These are phyloP conservation scores for Candolleomyces efflorescens DNA, from an alignment of 768 basidiomycete species.

Conservation along the genomic window DNA sequence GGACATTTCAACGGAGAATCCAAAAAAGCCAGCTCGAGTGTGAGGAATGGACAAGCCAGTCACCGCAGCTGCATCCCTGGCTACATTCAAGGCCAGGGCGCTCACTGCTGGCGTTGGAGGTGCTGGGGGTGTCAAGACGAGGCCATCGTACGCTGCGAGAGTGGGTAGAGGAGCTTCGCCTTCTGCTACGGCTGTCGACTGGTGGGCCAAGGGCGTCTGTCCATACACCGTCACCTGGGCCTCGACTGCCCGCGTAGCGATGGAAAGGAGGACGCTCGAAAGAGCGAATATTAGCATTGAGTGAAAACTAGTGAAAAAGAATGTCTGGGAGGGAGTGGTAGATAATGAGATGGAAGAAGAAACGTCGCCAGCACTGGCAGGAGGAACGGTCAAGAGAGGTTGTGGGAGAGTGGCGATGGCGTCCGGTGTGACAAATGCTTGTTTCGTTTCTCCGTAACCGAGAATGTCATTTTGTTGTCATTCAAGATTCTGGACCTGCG, in stretches of 20 bases:
- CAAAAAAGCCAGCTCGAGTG: conserved; percentile 26
- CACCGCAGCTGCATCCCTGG: conserved; percentile 26
- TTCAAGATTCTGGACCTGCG: too few species aligned
- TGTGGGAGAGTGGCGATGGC: too few species aligned
- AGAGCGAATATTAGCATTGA: neutral
- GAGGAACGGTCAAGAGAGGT: too few species aligned
- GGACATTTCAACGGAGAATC: conserved; percentile 62
- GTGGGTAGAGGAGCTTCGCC: conserved; percentile 16
- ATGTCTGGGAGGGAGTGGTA: too few species aligned
- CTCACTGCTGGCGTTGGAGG: conserved; percentile 36
- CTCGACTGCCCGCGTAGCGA: neutral
- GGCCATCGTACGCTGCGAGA: conserved; percentile 50
- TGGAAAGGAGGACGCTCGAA: neutral
- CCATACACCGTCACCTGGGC: conserved; percentile 28
- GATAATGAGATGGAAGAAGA: too few species aligned
- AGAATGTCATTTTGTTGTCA: too few species aligned
- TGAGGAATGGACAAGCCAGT: conserved; percentile 12
- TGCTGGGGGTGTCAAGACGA: conserved; percentile 44
- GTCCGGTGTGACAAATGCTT: too few species aligned
- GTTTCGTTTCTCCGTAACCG: too few species aligned
- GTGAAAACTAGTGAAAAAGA: too few species aligned
- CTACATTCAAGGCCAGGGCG: conserved; percentile 41
- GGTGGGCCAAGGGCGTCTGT: conserved; percentile 24
- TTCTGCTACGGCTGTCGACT: neutral
- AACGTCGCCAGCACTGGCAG: too few species aligned